Conservation (phyloP, 345 rosid species). For the Ailanthus altissimus region DNA sequence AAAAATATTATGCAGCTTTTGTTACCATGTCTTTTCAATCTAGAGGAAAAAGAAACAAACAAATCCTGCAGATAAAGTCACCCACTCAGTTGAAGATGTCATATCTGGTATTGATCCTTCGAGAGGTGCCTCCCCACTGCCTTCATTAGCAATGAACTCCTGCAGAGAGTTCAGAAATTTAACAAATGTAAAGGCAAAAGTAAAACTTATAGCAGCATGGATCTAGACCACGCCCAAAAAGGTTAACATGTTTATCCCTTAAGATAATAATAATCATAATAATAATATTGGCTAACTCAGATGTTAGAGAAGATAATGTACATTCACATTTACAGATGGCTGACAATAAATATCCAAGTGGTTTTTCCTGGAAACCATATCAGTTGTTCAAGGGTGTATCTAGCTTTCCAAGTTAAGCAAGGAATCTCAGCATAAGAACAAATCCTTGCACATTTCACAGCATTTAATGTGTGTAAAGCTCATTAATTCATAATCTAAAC, state of each 20-base stretch:
- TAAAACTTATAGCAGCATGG: background rate
- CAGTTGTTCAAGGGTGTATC: too few species aligned
- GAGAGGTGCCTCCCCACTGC: slow-evolving; percentile 88
- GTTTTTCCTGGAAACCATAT: too few species aligned
- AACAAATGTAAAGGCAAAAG: slow-evolving; percentile 11
- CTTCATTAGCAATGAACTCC: slow-evolving; percentile 92
- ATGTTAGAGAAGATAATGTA: too few species aligned
- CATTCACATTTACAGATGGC: too few species aligned
- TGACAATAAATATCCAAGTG: too few species aligned
- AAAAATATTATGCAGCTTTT: slow-evolving; percentile 16
- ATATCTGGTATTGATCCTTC: slow-evolving; percentile 99
- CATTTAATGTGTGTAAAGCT: too few species aligned
- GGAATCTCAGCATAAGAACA: too few species aligned
- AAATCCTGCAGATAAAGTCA: slow-evolving; percentile 14
- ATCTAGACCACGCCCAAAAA: background rate
- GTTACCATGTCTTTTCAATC: background rate
- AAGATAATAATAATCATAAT: background rate
- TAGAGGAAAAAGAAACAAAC: slow-evolving; percentile 2
- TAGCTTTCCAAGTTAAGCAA: too few species aligned
- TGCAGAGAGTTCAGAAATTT: slow-evolving; percentile 33
- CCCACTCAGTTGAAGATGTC: slow-evolving; percentile 99
- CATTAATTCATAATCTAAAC: too few species aligned
- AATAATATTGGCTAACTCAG: background rate
- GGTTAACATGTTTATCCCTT: background rate
- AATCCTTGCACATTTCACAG: too few species aligned